phyloP scores from a whole-genome alignment of 352 stramenopile species.

The Elongisporangium undulatum region DNA sequence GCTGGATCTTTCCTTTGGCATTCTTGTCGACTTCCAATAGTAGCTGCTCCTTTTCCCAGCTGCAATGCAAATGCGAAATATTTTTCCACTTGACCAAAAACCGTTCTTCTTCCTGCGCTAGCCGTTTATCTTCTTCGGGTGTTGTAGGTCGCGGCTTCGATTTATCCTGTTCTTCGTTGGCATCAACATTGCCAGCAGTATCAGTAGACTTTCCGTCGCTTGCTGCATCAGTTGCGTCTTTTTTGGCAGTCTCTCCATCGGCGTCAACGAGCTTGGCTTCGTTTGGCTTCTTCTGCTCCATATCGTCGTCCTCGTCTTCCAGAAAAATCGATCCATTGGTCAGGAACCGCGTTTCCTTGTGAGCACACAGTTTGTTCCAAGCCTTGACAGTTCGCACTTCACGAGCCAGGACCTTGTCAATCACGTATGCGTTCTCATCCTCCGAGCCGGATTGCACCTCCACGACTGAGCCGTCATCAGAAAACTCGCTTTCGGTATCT shows the following conservation, averaged over 20 bases:
- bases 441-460: slow-evolving; percentile 10
- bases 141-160: background rate
- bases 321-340: slow-evolving; percentile 82
- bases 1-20: slow-evolving; percentile 83
- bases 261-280: slow-evolving; percentile 6
- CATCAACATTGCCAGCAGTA: slow-evolving; percentile 5
- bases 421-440: slow-evolving; percentile 51
- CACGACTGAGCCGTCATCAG: slow-evolving; percentile 10
- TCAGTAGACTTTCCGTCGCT: background rate
- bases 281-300: slow-evolving; percentile 3
- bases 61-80: slow-evolving; percentile 87
- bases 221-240: background rate
- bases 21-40: slow-evolving; percentile 83
- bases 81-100: slow-evolving; percentile 91
- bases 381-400: slow-evolving; percentile 78
- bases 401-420: slow-evolving; percentile 78
- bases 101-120: slow-evolving; percentile 59
- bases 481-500: slow-evolving; percentile 5
- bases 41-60: slow-evolving; percentile 85
- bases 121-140: slow-evolving; percentile 16
- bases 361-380: slow-evolving; percentile 69
- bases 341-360: slow-evolving; percentile 75
- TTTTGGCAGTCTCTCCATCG: background rate
- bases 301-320: slow-evolving; percentile 45
- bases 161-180: background rate